Conservation (phyloP, 2,329 filamentous ascomycete species). For the Ceratocystis variospora region DNA sequence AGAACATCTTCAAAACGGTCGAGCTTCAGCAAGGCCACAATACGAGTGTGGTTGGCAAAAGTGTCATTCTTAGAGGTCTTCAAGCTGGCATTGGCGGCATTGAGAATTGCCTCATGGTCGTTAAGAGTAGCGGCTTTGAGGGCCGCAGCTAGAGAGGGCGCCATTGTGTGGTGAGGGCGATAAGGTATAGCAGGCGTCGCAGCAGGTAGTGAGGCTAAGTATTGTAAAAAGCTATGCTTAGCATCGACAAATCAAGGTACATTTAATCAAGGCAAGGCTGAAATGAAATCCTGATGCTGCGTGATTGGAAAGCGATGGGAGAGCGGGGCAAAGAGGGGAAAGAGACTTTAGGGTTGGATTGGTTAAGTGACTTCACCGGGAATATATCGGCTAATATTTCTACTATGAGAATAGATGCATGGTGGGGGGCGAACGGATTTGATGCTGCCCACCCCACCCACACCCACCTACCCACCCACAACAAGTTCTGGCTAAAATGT, state of each 20-base stretch:
- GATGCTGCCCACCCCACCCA: background rate
- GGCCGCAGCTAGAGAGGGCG: conserved; percentile 33
- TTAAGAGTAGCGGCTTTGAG: conserved; percentile 43
- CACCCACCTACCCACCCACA: no score
- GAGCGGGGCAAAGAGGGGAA: background rate
- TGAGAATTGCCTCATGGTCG: conserved; percentile 62
- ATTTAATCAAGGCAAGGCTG: background rate
- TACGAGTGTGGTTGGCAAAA: conserved; percentile 53
- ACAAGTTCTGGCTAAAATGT: background rate
- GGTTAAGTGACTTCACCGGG: background rate
- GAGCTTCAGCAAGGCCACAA: conserved; percentile 64
- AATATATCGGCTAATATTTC: background rate
- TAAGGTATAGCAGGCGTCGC: background rate
- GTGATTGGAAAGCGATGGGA: background rate
- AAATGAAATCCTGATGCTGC: background rate
- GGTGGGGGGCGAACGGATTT: background rate
- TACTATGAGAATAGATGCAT: background rate
- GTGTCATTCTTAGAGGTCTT: conserved; percentile 45
- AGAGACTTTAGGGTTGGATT: background rate
- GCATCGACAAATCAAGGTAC: background rate
- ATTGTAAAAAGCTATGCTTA: background rate
- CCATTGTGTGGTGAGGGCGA: conserved; percentile 4
- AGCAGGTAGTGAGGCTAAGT: background rate
- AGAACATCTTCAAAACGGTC: conserved; percentile 71
- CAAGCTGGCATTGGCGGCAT: conserved; percentile 46